Base-by-base conservation (phyloP, 202 grass and related monocot genomes). In the Zizania palustris region DNA sequence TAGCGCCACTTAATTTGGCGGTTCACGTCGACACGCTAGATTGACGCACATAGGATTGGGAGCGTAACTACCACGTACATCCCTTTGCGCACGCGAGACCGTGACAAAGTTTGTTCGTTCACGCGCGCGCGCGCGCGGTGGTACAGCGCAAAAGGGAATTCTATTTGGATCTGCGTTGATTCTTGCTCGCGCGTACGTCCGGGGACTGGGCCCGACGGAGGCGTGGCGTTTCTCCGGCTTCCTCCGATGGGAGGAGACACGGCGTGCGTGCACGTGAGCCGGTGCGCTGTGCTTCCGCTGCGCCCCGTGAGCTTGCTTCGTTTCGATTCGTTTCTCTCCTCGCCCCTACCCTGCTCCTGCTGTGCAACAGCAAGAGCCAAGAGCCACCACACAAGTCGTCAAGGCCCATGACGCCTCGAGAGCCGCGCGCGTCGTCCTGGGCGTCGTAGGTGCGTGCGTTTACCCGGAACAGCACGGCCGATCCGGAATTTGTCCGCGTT, bases 261-360 rank as follows among this genome's bases (percentile, higher is more conserved):
- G 80, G 56, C 38, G 67, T 37, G 3, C 48, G 56, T 80, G 76
- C 86, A 79, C 65, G 71, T 88, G 86, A 87, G 55, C 63, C 37
- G 28, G 28, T 48, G 45, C 3, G 28, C n/a, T 55, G 51, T 42
- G 51, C 19, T 28, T 28, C 28, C 28, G 5, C 5, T 16, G 74
- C 50, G 16, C 63, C 84, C 63, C 77, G 77, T 86, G 71, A 81
- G 22, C 41, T 55, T 51, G 75, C 69, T 14, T 53, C 39, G 19
- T 2, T 28, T 53, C 39, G 19, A 0, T 28, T 28, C 28, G 28
- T 28, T 70, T 67, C 67, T 11, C 36, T 38, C 6, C 58, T 53
- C 54, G 12, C 19, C 1, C 7, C 9, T 1, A 0, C 45, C 5
- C 56, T 11, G 14, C 53, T 7, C 5, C 56, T 11, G 14, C 53